Evolutionary conservation across 352 stramenopile species (phyloP).

Genomic region (Phytophthora ohioensis): DNA sequence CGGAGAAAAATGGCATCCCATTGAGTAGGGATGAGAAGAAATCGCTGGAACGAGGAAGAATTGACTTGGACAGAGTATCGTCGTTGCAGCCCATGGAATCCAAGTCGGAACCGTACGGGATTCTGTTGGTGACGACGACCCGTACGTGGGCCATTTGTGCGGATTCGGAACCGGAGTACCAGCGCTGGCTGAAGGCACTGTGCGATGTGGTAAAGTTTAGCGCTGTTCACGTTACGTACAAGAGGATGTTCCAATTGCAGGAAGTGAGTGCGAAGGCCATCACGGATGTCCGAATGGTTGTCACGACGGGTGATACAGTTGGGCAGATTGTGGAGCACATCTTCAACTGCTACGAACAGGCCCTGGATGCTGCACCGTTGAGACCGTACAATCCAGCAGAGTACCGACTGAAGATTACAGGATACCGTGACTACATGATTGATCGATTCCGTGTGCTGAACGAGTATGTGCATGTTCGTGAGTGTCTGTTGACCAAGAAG

Average conservation of each 20-base stretch:
- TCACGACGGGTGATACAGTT: constrained; percentile 84
- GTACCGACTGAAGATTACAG: constrained; percentile 88
- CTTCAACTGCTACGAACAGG: constrained; percentile 90
- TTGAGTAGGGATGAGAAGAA: constrained; percentile 81
- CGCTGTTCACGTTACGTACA: constrained; percentile 82
- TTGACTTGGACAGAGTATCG: constrained; percentile 84
- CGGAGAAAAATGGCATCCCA: constrained; percentile 79
- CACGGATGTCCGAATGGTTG: constrained; percentile 89
- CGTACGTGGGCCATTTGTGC: constrained; percentile 83
- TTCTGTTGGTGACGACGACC: constrained; percentile 80
- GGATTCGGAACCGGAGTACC: constrained; percentile 79
- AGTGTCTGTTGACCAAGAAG: constrained; percentile 89
- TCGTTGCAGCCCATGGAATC: constrained; percentile 80
- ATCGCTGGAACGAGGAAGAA: constrained; percentile 69
- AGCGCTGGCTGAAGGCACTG: constrained; percentile 83
- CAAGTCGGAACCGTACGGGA: constrained; percentile 73
- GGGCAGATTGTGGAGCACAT: constrained; percentile 90
- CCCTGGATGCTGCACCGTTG: constrained; percentile 76
- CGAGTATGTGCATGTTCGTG: constrained; percentile 89
- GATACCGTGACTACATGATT: constrained; percentile 88
- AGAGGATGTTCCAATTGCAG: constrained; percentile 85
- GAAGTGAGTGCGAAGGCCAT: constrained; percentile 87
- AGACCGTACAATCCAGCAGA: constrained; percentile 81
- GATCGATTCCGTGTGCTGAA: constrained; percentile 85
- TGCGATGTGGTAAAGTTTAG: constrained; percentile 85